Evolutionary conservation across 2,329 filamentous ascomycete genomes (phyloP).

Genomic region (Nemania diffusa): DNA sequence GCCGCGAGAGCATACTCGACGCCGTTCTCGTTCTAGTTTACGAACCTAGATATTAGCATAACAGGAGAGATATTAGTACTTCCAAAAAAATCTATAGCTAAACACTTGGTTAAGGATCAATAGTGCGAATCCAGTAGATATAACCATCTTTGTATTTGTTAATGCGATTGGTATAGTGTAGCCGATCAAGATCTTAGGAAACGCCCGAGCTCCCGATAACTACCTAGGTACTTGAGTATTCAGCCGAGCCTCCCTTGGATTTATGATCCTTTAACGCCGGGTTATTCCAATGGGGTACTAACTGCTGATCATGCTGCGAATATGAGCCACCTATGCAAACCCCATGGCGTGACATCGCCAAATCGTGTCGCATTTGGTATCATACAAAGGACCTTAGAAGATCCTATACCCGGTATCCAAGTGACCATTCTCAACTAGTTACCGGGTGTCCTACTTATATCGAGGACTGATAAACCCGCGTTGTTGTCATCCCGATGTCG

Average conservation of each 20-base stretch:
- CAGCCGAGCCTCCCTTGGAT: slow-evolving; percentile 5
- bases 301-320: slow-evolving; percentile 22
- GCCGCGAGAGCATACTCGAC: not conserved
- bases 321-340: slow-evolving; percentile 25
- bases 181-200: slow-evolving; percentile 17
- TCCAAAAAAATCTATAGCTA: not conserved
- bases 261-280: slow-evolving; percentile 31
- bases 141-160: slow-evolving; percentile 6
- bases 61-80: not conserved
- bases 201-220: slow-evolving; percentile 16
- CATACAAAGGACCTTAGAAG: slow-evolving; percentile 26
- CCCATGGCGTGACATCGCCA: slow-evolving; percentile 12
- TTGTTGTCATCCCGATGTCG: slow-evolving; percentile 42
- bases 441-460: slow-evolving; percentile 35
- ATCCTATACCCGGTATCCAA: slow-evolving; percentile 32
- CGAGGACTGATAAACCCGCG: slow-evolving; percentile 37
- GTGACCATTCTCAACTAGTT: slow-evolving; percentile 20
- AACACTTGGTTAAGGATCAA: not conserved
- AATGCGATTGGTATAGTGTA: slow-evolving; percentile 32
- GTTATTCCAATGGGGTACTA: slow-evolving; percentile 26
- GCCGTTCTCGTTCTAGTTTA: not conserved
- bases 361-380: slow-evolving; percentile 29
- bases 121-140: not conserved
- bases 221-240: slow-evolving; percentile 22
- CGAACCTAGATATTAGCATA: not conserved